Evolutionary conservation across 768 basidiomycete species (phyloP), one percentile per base, ranked within the genome.

Genomic region (Auriscalpium vulgare): DNA sequence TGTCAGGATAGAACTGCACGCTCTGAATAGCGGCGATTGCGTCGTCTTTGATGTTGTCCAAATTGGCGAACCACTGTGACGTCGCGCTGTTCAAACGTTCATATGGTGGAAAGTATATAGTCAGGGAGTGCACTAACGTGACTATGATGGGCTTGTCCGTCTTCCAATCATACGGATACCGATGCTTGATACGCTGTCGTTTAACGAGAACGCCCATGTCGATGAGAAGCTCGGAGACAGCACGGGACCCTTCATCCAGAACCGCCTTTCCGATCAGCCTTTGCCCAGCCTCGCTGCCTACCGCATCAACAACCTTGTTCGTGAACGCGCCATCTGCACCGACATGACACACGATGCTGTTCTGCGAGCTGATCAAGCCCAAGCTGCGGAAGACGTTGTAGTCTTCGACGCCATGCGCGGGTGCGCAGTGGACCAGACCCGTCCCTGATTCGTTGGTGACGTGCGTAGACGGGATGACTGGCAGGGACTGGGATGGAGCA

Each of bases 141-240:
- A 92, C 80, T 62, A 98, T 95, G 65, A 97, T 84, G 0, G 95
- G 95, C 64, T 91, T 75, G 60, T 93, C 83, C 5, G 95, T 95
- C 70, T 91, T 88, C 95, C 95, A 97, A 64, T 99, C 95, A 66
- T 94, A 95, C 0, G 95, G 94, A 65, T 97, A 99, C 50, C 85
- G 82, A 71, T 98, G 95, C 63, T 81, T 84, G 63, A 91, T 80
- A 61, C 77, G 77, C 67, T 89, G 77, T 51, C 88, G 72, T 62
- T 82, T 84, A 44, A 91, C 66, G 14, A 97, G 72, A 1, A 66
- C 80, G 1, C 72, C 74, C n/a, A 72, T 65, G 17, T 77, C 68
- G 62, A 79, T 76, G 50, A 97, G 68, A 9, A 94, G 64, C 38
- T 75, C 71, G 8, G 93, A 78, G 46, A 95, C 74, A 16, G 77